These are phyloP conservation scores for Neofusicoccum laricinum DNA, from an alignment of 2,329 filamentous ascomycete genomes.

Conservation along the genomic window DNA sequence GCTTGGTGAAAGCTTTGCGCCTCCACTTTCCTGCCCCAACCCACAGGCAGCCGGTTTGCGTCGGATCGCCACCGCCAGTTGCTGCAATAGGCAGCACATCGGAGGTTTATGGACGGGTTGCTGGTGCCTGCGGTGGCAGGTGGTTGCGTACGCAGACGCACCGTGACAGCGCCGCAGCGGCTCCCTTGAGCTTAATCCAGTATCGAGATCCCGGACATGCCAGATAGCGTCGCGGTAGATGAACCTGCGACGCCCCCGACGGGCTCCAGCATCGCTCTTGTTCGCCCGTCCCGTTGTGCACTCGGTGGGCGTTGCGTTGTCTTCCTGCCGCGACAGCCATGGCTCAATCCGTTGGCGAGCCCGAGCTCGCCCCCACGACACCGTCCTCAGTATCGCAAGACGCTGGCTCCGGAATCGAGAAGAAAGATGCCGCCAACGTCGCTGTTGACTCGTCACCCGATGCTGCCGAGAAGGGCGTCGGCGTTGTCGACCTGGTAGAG, in stretches of 20 bases:
- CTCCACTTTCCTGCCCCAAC: background rate
- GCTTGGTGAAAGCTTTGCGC: slow-evolving; percentile 10
- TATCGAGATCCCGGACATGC: background rate
- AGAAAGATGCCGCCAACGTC: background rate
- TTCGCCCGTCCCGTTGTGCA: background rate
- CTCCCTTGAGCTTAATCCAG: background rate
- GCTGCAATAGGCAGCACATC: background rate
- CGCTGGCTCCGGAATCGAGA: background rate
- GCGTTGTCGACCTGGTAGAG: slow-evolving; percentile 1
- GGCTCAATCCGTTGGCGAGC: background rate
- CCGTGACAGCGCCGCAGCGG: background rate
- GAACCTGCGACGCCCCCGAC: background rate
- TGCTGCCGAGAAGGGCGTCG: background rate
- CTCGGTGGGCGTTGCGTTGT: background rate
- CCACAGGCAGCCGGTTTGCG: background rate
- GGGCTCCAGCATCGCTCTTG: background rate
- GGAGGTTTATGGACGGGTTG: background rate
- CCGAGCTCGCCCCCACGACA: background rate
- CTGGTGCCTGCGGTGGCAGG: background rate
- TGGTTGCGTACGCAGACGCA: background rate
- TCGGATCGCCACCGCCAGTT: background rate
- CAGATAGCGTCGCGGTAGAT: background rate
- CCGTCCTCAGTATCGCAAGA: background rate
- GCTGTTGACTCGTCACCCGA: background rate
- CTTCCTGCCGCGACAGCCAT: background rate